phyloP scores from a whole-genome alignment of 192 early-diverging fungal genomes.

The Powellomyces hirtus region DNA sequence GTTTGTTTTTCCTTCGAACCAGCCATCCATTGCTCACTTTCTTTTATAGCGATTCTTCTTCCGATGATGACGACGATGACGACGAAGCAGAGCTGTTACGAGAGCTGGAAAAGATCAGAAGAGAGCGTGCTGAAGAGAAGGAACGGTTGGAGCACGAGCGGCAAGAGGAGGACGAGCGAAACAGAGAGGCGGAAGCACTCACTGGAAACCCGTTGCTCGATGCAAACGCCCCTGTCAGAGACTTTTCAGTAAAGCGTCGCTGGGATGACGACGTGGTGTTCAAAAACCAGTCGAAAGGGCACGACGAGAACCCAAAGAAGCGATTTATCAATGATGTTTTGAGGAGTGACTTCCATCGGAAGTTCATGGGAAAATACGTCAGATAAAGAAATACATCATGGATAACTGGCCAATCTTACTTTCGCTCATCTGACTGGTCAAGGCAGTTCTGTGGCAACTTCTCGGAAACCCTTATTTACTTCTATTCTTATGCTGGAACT shows the following conservation, averaged over 20 bases:
- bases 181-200: conserved; percentile 59
- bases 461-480: no score
- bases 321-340: conserved; percentile 97
- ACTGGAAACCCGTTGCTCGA: conserved; percentile 86
- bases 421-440: no score
- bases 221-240: conserved; percentile 38
- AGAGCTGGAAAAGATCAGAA: conserved; percentile 83
- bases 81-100: conserved; percentile 77
- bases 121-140: conserved; percentile 88
- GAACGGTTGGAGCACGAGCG: conserved; percentile 70
- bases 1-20: no score
- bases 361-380: conserved; percentile 85
- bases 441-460: no score
- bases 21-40: conserved; percentile 1
- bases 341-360: conserved; percentile 92
- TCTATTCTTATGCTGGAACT: no score
- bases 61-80: conserved; percentile 79
- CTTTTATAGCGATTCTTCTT: conserved; percentile 6
- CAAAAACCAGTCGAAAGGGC: conserved; percentile 89
- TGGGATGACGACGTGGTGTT: conserved; percentile 99
- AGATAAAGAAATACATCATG: no score
- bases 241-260: conserved; percentile 83
- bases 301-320: conserved; percentile 85
- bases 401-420: no score
- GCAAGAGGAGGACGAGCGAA: conserved; percentile 58